phyloP scores from a whole-genome alignment of 495 filamentous ascomycete species.

The Aspergillus kassunensis region DNA sequence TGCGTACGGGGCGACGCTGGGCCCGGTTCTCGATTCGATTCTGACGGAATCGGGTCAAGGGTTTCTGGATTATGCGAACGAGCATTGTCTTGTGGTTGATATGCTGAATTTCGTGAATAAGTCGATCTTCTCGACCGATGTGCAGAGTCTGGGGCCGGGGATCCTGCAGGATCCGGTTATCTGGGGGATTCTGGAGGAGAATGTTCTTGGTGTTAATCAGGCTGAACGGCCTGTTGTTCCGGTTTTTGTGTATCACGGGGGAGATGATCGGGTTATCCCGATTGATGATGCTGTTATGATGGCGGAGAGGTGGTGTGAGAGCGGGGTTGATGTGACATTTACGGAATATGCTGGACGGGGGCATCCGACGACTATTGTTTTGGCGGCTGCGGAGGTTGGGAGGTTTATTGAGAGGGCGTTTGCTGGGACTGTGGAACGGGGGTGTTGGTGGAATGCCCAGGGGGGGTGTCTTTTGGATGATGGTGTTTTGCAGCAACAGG shows the following conservation, averaged over 20 bases:
- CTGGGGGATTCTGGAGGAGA: slow-evolving; percentile 18
- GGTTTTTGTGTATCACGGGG: slow-evolving; percentile 32
- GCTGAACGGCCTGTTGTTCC: slow-evolving; percentile 29
- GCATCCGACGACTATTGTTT: slow-evolving; percentile 29
- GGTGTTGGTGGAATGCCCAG: too few species aligned
- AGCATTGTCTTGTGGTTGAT: slow-evolving; percentile 20
- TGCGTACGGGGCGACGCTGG: slow-evolving; percentile 28
- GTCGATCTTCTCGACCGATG: slow-evolving; percentile 22
- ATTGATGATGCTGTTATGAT: slow-evolving; percentile 21
- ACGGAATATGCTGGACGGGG: slow-evolving; percentile 29
- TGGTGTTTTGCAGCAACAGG: too few species aligned
- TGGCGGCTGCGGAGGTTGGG: not conserved
- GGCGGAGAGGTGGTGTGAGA: slow-evolving; percentile 27
- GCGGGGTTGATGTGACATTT: slow-evolving; percentile 27
- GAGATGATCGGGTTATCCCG: slow-evolving; percentile 32
- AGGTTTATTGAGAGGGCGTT: not conserved
- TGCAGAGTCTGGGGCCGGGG: slow-evolving; percentile 23
- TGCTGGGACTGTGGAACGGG: not conserved
- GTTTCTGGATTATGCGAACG: slow-evolving; percentile 11
- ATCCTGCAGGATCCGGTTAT: slow-evolving; percentile 25
- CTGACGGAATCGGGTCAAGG: slow-evolving; percentile 20
- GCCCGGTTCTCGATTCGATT: slow-evolving; percentile 22
- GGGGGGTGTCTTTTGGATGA: too few species aligned
- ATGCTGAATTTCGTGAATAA: slow-evolving; percentile 19
- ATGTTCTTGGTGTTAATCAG: slow-evolving; percentile 22